Percentiles rank a stretch among this genome's conserved stretches.
Evolutionary conservation across 2,329 filamentous ascomycete species (phyloP).

Genomic region (Colletotrichum gloeosporioides): DNA sequence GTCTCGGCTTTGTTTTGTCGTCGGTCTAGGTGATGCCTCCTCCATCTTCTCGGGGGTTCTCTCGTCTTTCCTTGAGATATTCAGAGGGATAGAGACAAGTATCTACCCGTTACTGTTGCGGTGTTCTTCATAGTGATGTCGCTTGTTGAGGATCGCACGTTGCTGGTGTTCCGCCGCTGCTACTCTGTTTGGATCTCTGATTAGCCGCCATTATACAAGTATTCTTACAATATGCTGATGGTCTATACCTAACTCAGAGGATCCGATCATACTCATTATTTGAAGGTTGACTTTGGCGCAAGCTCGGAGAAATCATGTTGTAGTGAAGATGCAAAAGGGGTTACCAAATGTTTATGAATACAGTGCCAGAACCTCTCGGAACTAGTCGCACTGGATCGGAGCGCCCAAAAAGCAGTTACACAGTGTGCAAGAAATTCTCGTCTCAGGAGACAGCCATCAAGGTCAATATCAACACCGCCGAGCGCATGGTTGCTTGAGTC

Average conservation of each 20-base stretch:
- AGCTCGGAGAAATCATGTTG: neutral
- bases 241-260: neutral
- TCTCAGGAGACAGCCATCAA: neutral
- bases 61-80: rapidly evolving
- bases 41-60: neutral
- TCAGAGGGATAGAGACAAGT: neutral
- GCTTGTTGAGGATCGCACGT: neutral
- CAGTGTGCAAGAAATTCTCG: neutral
- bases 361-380: neutral
- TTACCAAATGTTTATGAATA: neutral
- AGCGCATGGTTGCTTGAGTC: neutral
- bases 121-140: neutral
- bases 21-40: neutral
- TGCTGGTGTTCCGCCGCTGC: neutral
- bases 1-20: neutral
- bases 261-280: no score
- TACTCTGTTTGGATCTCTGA: neutral
- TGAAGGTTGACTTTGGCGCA: neutral
- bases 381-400: rapidly evolving
- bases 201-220: neutral
- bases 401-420: rapidly evolving
- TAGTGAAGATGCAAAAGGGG: neutral
- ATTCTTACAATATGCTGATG: neutral
- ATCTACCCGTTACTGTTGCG: rapidly evolving
- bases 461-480: neutral